A percentile compares a stretch with the other conserved stretches of the same genome.
These are phyloP conservation scores for Dactylellina haptotyla DNA, from an alignment of 2,329 filamentous ascomycete genomes.

Conservation along the genomic window DNA sequence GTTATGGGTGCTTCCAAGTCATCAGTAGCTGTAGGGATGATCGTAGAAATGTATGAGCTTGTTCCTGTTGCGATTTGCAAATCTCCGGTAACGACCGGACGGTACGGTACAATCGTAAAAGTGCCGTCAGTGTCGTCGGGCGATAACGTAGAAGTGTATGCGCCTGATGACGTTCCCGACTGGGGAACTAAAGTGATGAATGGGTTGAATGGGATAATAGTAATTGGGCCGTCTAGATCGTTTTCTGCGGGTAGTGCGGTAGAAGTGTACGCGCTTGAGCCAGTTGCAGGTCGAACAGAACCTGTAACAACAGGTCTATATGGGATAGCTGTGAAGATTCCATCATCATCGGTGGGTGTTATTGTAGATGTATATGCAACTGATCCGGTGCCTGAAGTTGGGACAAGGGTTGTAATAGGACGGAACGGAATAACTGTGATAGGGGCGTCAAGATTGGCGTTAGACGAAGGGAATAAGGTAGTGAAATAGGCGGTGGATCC, in stretches of 20 bases:
- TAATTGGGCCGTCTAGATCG: not conserved
- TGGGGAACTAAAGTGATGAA: not conserved
- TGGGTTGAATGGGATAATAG: not conserved
- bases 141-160: not conserved
- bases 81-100: not conserved
- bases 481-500: not conserved
- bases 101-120: not conserved
- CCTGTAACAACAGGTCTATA: not conserved
- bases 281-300: not conserved
- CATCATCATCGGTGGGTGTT: not conserved
- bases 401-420: not conserved
- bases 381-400: not conserved
- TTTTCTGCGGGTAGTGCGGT: not conserved
- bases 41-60: not conserved
- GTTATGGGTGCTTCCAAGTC: not conserved
- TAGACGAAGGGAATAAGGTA: not conserved
- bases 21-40: not conserved
- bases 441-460: not conserved
- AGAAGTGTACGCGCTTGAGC: constrained; percentile 2
- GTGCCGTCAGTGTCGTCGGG: not conserved
- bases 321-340: not conserved
- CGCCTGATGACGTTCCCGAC: not conserved
- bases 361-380: not conserved
- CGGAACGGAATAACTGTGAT: not conserved
- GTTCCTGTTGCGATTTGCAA: not conserved